These are phyloP conservation scores for Backusella liffmaniae DNA, from an alignment of 192 early-diverging fungal species.

Conservation along the genomic window DNA sequence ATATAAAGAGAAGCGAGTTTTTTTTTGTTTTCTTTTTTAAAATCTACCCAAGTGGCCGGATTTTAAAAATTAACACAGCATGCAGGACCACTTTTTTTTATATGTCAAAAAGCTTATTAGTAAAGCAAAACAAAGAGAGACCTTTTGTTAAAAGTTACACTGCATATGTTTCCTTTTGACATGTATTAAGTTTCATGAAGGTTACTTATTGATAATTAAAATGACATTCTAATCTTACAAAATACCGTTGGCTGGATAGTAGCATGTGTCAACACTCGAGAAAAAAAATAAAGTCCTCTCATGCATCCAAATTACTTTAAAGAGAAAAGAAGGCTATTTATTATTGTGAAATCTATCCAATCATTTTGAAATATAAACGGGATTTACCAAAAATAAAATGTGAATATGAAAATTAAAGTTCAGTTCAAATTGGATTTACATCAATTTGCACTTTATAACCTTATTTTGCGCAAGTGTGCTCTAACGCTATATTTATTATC, in stretches of 20 bases:
- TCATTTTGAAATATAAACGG: background rate
- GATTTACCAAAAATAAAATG: background rate
- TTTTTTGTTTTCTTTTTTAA: background rate
- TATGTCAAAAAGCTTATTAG: background rate
- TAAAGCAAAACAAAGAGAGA: background rate
- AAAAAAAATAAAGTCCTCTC: background rate
- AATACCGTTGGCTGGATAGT: constrained; percentile 8
- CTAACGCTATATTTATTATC: too few relatives aligned
- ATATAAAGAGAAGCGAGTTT: too few relatives aligned
- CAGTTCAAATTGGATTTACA: background rate
- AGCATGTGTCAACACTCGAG: background rate
- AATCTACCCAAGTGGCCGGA: background rate
- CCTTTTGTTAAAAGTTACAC: background rate
- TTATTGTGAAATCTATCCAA: background rate
- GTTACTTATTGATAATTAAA: background rate
- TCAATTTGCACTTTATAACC: background rate
- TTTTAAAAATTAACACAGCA: background rate
- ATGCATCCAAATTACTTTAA: background rate
- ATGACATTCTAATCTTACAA: background rate
- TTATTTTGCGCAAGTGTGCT: background rate
- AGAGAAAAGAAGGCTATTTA: background rate
- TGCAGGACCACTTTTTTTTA: background rate
- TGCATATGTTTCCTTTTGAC: background rate
- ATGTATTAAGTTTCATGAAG: background rate
- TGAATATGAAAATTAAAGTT: background rate